Evolutionary conservation across 2,329 filamentous ascomycete species (phyloP).

Genomic region (Ophiostoma sp.): DNA sequence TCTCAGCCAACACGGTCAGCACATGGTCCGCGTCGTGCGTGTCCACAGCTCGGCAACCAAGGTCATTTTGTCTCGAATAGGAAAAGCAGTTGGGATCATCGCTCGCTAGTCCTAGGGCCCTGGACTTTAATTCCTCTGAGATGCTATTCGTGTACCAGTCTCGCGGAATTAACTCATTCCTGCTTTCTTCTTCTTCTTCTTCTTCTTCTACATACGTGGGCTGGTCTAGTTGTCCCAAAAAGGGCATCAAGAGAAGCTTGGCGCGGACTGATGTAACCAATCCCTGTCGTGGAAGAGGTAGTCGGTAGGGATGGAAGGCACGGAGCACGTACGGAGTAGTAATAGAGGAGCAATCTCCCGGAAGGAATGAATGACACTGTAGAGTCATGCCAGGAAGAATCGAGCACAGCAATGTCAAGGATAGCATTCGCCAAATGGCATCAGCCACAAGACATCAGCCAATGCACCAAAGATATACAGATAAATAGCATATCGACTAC

Average conservation of each 20-base stretch:
- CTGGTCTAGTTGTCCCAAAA: conserved; percentile 15
- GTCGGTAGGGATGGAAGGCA: no score
- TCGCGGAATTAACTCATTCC: not conserved
- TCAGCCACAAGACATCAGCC: no score
- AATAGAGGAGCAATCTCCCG: not conserved
- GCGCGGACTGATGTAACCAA: not conserved
- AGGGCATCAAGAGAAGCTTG: conserved; percentile 1
- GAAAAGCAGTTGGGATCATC: conserved; percentile 1
- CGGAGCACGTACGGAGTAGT: not conserved
- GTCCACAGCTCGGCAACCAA: conserved; percentile 1
- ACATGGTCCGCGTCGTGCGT: not conserved
- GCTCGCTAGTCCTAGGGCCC: not conserved
- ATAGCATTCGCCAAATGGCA: no score
- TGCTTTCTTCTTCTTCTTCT: no score
- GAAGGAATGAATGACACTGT: not conserved
- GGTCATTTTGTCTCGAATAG: conserved; percentile 9
- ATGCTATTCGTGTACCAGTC: not conserved
- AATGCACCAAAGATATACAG: no score
- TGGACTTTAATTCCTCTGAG: not conserved
- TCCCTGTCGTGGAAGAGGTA: not conserved
- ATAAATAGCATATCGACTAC: no score
- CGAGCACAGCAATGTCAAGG: not conserved
- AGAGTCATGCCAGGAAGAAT: not conserved
- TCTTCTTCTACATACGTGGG: not conserved
- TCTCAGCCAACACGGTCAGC: not conserved